Evolutionary conservation across 345 rosid species (phyloP).

Genomic region (Arabidopsis arenosa): DNA sequence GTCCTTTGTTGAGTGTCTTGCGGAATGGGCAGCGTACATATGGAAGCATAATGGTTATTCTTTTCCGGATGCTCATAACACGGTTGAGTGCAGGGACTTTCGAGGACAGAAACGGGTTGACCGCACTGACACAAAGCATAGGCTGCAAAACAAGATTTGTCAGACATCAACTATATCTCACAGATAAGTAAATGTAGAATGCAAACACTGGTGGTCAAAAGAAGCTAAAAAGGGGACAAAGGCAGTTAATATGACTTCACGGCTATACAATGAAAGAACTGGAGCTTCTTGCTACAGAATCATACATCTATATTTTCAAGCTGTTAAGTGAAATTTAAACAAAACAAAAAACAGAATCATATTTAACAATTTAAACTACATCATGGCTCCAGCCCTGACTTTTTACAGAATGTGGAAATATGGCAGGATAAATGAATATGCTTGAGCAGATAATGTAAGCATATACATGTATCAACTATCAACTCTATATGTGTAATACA

Average conservation of each 20-base stretch:
- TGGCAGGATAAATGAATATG: not conserved
- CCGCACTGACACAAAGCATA: conserved; percentile 95
- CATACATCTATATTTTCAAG: conserved; percentile 6
- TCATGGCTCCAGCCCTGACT: conserved; percentile 4
- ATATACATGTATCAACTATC: conserved; percentile 1
- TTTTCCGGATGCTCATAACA: conserved; percentile 70
- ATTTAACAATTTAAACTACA: not conserved
- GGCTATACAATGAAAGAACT: conserved; percentile 11
- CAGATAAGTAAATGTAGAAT: conserved; percentile 3
- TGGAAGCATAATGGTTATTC: conserved; percentile 80
- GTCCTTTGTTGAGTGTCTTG: conserved; percentile 76
- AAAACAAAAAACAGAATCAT: not conserved
- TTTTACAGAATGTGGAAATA: not conserved
- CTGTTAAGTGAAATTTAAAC: conserved; percentile 8
- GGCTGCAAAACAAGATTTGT: conserved; percentile 64
- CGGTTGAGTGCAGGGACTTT: conserved; percentile 92
- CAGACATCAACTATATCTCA: conserved; percentile 20
- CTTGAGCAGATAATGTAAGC: conserved; percentile 5
- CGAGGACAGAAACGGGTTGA: conserved; percentile 85
- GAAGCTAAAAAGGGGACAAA: conserved; percentile 4
- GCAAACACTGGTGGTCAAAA: conserved; percentile 13
- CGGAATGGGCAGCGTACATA: conserved; percentile 90
- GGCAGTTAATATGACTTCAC: not conserved
- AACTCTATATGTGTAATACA: not conserved
- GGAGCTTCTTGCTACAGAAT: conserved; percentile 16